Percentiles rank a stretch among this genome's conserved stretches.
Evolutionary conservation across 805 yeast species (phyloP).

Genomic region (Saccharomycopsis olivae): DNA sequence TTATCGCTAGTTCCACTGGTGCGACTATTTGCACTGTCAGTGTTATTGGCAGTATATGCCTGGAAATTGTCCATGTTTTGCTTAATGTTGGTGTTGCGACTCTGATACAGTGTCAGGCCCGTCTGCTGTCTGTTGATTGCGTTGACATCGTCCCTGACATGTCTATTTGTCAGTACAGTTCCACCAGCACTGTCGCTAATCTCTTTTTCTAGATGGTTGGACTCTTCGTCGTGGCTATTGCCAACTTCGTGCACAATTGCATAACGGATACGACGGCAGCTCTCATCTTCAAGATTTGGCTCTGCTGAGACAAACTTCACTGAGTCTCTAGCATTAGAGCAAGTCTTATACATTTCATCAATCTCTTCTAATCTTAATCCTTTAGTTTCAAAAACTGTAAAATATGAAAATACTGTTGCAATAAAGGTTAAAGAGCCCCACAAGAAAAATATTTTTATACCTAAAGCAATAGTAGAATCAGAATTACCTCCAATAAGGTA

Average conservation of each 20-base stretch:
- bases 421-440: conserved; percentile 66
- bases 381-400: conserved; percentile 67
- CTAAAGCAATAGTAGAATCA: conserved; percentile 45
- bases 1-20: neutral
- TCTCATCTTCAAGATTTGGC: neutral
- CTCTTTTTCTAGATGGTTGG: too few relatives aligned
- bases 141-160: too few relatives aligned
- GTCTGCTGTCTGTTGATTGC: too few relatives aligned
- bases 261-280: neutral
- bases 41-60: too few relatives aligned
- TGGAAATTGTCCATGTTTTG: too few relatives aligned
- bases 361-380: conserved; percentile 75
- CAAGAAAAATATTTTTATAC: conserved; percentile 62
- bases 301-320: conserved; percentile 4
- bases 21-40: neutral
- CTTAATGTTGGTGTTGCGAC: too few relatives aligned
- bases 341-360: conserved; percentile 58
- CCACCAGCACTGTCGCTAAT: too few relatives aligned
- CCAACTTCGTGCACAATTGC: conserved; percentile 2
- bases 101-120: too few relatives aligned
- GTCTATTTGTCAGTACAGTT: too few relatives aligned
- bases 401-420: conserved; percentile 52
- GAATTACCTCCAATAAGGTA: conserved; percentile 54
- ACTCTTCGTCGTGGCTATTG: too few relatives aligned
- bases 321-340: conserved; percentile 28